phyloP scores from a whole-genome alignment of 345 rosid species.

The Anastatica hierochuntica region DNA sequence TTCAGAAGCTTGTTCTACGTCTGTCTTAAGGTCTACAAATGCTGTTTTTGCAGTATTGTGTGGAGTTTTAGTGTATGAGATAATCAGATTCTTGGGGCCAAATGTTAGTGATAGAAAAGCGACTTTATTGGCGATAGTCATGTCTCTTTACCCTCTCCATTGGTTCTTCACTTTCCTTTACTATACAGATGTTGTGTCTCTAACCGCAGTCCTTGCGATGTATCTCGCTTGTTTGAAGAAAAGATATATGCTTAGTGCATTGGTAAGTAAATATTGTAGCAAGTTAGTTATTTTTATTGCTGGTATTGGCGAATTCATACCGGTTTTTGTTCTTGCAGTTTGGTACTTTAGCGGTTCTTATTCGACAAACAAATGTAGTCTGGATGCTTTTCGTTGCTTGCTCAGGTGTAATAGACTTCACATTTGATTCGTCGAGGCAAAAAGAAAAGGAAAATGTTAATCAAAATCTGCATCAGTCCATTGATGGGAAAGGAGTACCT shows the following conservation, averaged over 20 bases:
- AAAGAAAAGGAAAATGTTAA: conserved; percentile 18
- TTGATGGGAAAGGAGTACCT: conserved; percentile 15
- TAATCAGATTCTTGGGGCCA: conserved; percentile 51
- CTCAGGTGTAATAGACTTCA: conserved; percentile 54
- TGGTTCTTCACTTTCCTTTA: conserved; percentile 94
- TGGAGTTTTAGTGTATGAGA: conserved; percentile 61
- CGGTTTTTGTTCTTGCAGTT: conserved; percentile 41
- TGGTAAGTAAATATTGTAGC: conserved; percentile 42
- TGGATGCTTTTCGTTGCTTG: conserved; percentile 91
- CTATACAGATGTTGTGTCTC: conserved; percentile 91
- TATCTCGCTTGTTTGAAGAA: conserved; percentile 69
- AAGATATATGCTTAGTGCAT: conserved; percentile 62
- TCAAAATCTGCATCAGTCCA: conserved; percentile 10
- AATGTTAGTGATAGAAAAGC: conserved; percentile 45
- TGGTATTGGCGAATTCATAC: conserved; percentile 7
- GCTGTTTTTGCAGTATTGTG: conserved; percentile 61
- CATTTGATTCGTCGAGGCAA: conserved; percentile 28
- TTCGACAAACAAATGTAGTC: conserved; percentile 76
- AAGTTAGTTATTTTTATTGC: neutral
- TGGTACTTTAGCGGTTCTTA: conserved; percentile 55
- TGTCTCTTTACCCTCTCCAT: conserved; percentile 75
- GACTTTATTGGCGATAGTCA: conserved; percentile 41
- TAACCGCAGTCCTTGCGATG: conserved; percentile 77
- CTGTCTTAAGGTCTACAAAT: conserved; percentile 57
- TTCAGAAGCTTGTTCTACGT: conserved; percentile 48